Evolutionary conservation across 306 rosid species (phyloP).

Genomic region (Lagenaria siceraria): DNA sequence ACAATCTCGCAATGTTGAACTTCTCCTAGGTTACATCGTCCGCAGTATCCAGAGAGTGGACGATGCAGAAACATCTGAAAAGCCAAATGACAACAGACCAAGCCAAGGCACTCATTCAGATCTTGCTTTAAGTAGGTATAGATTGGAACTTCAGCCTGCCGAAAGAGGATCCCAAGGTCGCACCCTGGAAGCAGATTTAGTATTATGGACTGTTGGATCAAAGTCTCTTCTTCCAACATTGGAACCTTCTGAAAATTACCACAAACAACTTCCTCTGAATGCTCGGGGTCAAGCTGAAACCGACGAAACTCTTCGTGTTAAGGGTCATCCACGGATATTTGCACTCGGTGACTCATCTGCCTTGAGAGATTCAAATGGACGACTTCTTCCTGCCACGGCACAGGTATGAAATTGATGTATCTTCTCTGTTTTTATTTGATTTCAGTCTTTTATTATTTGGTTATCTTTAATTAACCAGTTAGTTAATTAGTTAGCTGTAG

Average conservation of each 20-base stretch:
- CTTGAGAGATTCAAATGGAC: slow-evolving; percentile 68
- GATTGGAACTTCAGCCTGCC: slow-evolving; percentile 70
- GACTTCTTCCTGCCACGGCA: slow-evolving; percentile 91
- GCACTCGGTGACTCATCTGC: slow-evolving; percentile 93
- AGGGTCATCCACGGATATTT: slow-evolving; percentile 96
- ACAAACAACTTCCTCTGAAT: slow-evolving; percentile 66
- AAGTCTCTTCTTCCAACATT: slow-evolving; percentile 65
- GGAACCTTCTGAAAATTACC: slow-evolving; percentile 38
- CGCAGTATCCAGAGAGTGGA: slow-evolving; percentile 40
- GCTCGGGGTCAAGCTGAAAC: slow-evolving; percentile 86
- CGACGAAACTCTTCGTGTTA: slow-evolving; percentile 96
- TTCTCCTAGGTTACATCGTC: slow-evolving; percentile 75
- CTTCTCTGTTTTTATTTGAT: no score
- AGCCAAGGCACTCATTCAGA: slow-evolving; percentile 17
- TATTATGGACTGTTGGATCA: slow-evolving; percentile 92
- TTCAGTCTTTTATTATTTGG: no score
- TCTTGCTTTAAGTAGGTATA: slow-evolving; percentile 37
- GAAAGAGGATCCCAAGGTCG: slow-evolving; percentile 56
- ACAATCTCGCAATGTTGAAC: slow-evolving; percentile 69
- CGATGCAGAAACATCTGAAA: slow-evolving; percentile 29
- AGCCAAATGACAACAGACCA: slow-evolving; percentile 11
- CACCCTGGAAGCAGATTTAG: slow-evolving; percentile 64
- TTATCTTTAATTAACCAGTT: no score
- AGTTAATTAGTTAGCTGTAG: no score
- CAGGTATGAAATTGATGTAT: no score